Evolutionary conservation across 176 grass and related monocot genomes (phyloP), one percentile per base, ranked within the genome.

Genomic region (sorghum (Sorghum bicolor)): DNA sequence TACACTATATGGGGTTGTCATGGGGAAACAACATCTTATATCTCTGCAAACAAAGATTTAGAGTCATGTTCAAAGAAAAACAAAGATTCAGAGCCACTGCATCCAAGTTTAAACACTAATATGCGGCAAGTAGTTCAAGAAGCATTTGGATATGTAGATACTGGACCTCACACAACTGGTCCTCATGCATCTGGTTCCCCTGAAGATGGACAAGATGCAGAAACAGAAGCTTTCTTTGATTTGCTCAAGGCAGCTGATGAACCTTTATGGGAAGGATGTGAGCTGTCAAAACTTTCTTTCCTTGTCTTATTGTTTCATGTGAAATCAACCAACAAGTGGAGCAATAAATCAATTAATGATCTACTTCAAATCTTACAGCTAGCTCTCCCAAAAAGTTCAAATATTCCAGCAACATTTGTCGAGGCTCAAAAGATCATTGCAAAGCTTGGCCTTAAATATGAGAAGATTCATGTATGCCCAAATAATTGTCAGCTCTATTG

Each of bases 271-370:
- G 28, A 77, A 34, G 74, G 52, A 2, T 77, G 52, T 77, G 32
- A 60, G 25, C 33, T 77, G 8, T 61, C 74, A 61, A 77, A 60
- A 36, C 74, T 77, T 38, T 38, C 52, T 77, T 76, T 76, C 10
- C 50, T 77, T 4, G 32, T 39, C 26, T 31, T 77, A 4, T 61
- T 77, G 74, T 76, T 76, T 37, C 31, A 76, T 55, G 50, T 60
- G 1, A 76, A 76, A 19, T 76, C 74, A 3, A 58, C 1, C 20
- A 76, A 58, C 74, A 76, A 76, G 32, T 76, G 74, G 74, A 76
- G 74, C 48, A 58, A 76, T 58, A 76, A 60, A 76, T 76, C 50
- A 60, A 16, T 76, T 14, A 76, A 76, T 58, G 48, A 58, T 76
- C 22, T 76, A 32, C 17, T 76, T 32, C 6, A 8, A 37, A 37